Evolutionary conservation across 768 basidiomycete species (phyloP).

Genomic region (Lactifluus pinguis): DNA sequence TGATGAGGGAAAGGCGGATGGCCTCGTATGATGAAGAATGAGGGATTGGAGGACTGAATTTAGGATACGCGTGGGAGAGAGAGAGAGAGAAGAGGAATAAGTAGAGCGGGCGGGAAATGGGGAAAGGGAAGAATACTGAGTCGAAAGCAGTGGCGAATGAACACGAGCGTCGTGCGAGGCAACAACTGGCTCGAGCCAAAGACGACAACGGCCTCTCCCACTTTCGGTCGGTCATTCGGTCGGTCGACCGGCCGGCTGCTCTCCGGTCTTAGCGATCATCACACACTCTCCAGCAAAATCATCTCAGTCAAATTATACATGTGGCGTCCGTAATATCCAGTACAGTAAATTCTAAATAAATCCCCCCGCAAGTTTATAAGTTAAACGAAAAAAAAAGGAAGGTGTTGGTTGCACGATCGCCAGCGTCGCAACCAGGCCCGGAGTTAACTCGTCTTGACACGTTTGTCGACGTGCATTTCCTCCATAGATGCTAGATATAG

Average conservation of each 20-base stretch:
- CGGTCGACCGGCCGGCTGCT: constrained; percentile 15
- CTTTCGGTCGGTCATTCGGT: constrained; percentile 6
- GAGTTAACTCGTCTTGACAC: constrained; percentile 12
- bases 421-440: constrained; percentile 1
- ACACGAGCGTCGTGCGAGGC: constrained; percentile 20
- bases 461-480: constrained; percentile 10
- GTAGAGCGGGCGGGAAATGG: not conserved
- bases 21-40: constrained; percentile 8
- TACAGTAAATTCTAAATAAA: constrained; percentile 1
- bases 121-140: constrained; percentile 1
- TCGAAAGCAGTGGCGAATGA: constrained; percentile 8
- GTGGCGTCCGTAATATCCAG: constrained; percentile 2
- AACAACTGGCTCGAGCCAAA: constrained; percentile 8
- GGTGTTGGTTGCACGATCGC: not conserved
- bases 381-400: constrained; percentile 8
- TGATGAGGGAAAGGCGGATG: constrained; percentile 5
- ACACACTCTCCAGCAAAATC: too few relatives aligned
- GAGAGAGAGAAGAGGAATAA: not conserved
- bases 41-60: constrained; percentile 7
- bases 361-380: constrained; percentile 1
- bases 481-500: constrained; percentile 1
- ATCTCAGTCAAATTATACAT: not conserved
- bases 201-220: constrained; percentile 8
- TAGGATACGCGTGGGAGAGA: constrained; percentile 1
- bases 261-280: not conserved